These are phyloP conservation scores for Pelargonium australe DNA, from an alignment of 441 rosid genomes.

Conservation along the genomic window DNA sequence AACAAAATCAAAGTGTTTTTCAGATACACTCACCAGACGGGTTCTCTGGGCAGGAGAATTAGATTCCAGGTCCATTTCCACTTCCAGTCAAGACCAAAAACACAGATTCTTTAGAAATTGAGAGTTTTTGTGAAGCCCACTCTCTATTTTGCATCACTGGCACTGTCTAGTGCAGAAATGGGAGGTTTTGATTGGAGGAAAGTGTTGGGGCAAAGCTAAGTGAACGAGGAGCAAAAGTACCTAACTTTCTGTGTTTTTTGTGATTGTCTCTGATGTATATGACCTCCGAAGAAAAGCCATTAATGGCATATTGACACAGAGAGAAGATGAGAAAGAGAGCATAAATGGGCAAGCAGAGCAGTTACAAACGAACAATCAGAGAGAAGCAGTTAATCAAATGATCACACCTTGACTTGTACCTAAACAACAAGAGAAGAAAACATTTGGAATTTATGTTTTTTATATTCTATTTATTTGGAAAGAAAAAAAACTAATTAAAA, in stretches of 20 bases:
- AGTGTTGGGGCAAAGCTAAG: background rate
- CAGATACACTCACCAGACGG: constrained; percentile 18
- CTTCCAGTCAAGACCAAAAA: background rate
- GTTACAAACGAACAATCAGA: background rate
- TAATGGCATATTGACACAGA: background rate
- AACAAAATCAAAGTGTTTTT: background rate
- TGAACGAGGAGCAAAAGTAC: background rate
- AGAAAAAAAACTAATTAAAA: too few relatives aligned
- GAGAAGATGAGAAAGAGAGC: background rate
- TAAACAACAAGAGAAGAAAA: background rate
- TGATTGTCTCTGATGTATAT: background rate
- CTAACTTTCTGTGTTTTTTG: background rate
- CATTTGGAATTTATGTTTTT: background rate
- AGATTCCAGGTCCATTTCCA: constrained; percentile 21
- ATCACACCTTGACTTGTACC: background rate
- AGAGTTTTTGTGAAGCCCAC: background rate
- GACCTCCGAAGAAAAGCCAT: background rate
- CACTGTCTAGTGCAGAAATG: background rate
- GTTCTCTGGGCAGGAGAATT: constrained; percentile 13
- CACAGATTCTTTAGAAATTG: background rate
- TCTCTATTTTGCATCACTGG: background rate
- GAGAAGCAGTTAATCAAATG: background rate
- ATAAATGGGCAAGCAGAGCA: background rate
- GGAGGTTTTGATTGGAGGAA: background rate
- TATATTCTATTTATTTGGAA: too few relatives aligned